Base-by-base conservation (phyloP, 2,329 filamentous ascomycete genomes). In the Trichoderma koningiopsis region DNA sequence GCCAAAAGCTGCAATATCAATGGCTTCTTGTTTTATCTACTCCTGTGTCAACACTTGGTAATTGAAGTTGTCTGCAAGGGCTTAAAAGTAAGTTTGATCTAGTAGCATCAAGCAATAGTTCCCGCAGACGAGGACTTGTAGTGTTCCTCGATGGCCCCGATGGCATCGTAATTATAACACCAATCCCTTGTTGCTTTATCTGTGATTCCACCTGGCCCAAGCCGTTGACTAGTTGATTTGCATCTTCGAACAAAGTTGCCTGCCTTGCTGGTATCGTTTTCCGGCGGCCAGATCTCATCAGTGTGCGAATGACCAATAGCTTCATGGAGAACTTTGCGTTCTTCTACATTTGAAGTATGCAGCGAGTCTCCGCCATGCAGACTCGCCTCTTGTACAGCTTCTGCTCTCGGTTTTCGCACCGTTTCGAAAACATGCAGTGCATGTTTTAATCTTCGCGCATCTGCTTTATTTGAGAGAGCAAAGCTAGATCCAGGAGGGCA, bases 301-400 rank as follows among this genome's bases (percentile, higher is more conserved):
- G 59, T 43, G n/a, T 70, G 49, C 11, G 57, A 59, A 59, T 64
- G 56, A 3, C 67, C 22, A 4, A 73, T 47, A 47, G 69, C 56
- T 40, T 71, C 68, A 19, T 73, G 69, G 11, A 72, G 56, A 47
- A 61, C 5, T 2, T 53, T 56, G n/a, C 72, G 66, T 31, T 56
- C 47, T 24, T 22, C 33, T 1, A 40, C 52, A 11, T 65, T 57
- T 27, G 69, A 67, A 5, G 69, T 29, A 35, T 71, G 72, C 14
- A 68, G 16, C 14, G 72, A 63, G 35, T 71, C 61, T 24, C 72
- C 72, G 2, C 62, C 69, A 19, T 72, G 70, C 22, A 71, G 49
- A 27, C 72, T 72, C 14, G 72, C 71, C 2, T 68, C 55, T 37
- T 72, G 72, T 14, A 73, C 70, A 19, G 68, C 67, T 35, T 61